phyloP scores from a whole-genome alignment of 495 filamentous ascomycete genomes.

The Venustampulla echinocandica region DNA sequence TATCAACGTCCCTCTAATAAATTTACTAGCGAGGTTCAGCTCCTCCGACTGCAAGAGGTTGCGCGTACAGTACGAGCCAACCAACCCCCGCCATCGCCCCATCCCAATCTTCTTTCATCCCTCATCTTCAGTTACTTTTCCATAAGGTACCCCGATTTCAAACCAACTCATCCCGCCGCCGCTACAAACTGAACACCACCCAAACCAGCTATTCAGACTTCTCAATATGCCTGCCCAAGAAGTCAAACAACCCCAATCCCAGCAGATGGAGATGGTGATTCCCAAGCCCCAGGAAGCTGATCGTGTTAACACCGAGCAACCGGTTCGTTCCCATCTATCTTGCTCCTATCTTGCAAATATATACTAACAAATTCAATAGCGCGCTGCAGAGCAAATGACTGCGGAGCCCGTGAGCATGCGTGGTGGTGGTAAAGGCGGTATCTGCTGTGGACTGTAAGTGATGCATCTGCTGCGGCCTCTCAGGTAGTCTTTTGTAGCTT shows the following conservation, averaged over 20 bases:
- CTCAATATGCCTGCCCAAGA: conserved; percentile 2
- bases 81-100: too few species aligned
- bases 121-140: too few species aligned
- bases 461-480: not conserved
- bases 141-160: too few species aligned
- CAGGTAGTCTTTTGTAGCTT: too few species aligned
- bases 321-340: not conserved
- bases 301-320: not conserved
- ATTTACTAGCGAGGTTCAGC: too few species aligned
- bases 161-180: too few species aligned
- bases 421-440: conserved; percentile 16
- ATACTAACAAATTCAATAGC: conserved; percentile 10
- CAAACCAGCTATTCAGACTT: too few species aligned
- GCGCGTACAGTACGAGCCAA: too few species aligned
- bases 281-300: not conserved
- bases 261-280: not conserved
- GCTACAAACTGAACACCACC: too few species aligned
- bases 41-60: too few species aligned
- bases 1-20: too few species aligned
- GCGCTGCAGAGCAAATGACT: conserved; percentile 20
- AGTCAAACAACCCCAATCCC: not conserved
- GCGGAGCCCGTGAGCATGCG: conserved; percentile 23
- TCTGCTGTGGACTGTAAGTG: conserved; percentile 25
- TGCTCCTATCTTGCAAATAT: not conserved
- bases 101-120: too few species aligned